These are phyloP conservation scores for Physaria fendleri DNA, from an alignment of 345 rosid species.

Conservation along the genomic window DNA sequence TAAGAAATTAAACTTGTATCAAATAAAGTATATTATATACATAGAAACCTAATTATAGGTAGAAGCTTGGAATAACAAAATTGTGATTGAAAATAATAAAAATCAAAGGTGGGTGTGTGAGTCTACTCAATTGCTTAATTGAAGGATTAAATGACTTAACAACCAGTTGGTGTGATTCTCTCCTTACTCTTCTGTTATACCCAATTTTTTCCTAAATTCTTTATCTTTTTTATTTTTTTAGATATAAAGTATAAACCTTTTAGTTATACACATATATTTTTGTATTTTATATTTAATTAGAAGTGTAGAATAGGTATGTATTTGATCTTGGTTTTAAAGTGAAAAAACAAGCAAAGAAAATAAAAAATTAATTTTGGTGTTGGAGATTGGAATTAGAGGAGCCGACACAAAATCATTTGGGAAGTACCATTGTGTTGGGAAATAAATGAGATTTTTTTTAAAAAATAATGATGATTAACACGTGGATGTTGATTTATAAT, in stretches of 20 bases:
- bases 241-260: not conserved
- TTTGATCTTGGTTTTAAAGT: not conserved
- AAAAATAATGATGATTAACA: no score
- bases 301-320: not conserved
- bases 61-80: not conserved
- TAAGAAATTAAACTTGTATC: conserved; percentile 4
- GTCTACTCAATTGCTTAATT: conserved; percentile 50
- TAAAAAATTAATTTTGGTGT: not conserved
- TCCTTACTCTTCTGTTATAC: conserved; percentile 23
- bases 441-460: no score
- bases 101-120: conserved; percentile 31
- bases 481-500: conserved; percentile 9
- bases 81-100: no score
- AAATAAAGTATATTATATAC: not conserved
- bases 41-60: not conserved
- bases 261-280: not conserved
- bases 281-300: not conserved
- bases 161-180: conserved; percentile 59
- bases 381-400: conserved; percentile 9
- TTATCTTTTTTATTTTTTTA: not conserved
- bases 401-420: conserved; percentile 24
- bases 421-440: conserved; percentile 8
- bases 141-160: conserved; percentile 53
- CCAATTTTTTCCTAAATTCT: conserved; percentile 13
- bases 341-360: not conserved